Evolutionary conservation across 2,329 filamentous ascomycete species (phyloP), one percentile per base, ranked within the genome.

Genomic region (Xylaria hypoxylon): DNA sequence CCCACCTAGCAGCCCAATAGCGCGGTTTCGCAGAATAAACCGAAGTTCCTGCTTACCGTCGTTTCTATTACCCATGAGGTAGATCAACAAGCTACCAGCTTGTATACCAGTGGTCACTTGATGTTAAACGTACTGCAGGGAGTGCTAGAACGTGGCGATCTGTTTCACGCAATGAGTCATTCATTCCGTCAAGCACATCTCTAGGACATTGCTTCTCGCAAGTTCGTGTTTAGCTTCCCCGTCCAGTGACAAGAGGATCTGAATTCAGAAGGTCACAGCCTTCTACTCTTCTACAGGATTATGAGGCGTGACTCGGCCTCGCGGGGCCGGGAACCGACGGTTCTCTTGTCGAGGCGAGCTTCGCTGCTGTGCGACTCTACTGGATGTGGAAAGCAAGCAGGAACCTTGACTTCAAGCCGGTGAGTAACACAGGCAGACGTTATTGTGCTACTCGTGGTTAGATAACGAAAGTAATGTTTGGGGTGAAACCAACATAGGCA

Each of bases 281-380:
- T 31, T 59, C 38, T 53, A 58, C 50, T 24, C 51, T 31, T 59
- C 38, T 53, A 58, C 50, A 57, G 19, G n/a, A 45, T 62, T 24
- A 67, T 44, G 64, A 72, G 64, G 64, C 55, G 50, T 59, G 53
- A 52, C 38, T 59, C 44, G 61, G 38, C 44, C 28, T 57, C 44
- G 58, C 44, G 48, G 51, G 45, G 62, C 45, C 28, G 48, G 19
- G 44, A 44, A 55, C 72, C 70, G 70, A 74, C 69, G 35, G 70
- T 69, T 72, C 62, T 51, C 64, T 63, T 62, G 56, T 67, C 66
- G 67, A 75, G 72, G 69, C 70, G 71, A 74, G 64, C 59, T 64
- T 66, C 45, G 44, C 70, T 73, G 72, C 45, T 53, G 71, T 75
- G 69, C 48, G 59, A 75, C 73, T n/a, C 11, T 22, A 19, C 50